phyloP scores from a whole-genome alignment of 495 filamentous ascomycete genomes.

The Aspergillus saccharolyticus region DNA sequence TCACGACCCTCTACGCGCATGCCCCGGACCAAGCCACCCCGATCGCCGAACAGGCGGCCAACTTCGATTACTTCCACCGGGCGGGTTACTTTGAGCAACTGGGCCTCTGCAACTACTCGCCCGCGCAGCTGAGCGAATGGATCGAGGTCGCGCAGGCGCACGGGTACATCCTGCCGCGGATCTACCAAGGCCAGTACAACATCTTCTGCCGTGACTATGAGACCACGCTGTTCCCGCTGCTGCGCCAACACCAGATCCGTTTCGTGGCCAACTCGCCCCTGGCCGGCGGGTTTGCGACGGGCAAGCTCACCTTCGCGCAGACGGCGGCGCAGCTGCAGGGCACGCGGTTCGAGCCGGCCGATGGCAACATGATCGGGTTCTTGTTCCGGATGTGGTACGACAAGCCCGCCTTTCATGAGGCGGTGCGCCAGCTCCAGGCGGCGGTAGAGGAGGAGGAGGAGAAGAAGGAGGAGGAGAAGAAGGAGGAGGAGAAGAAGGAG shows the following conservation, averaged over 20 bases:
- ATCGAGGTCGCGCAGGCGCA: slow-evolving; percentile 8
- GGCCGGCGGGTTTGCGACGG: slow-evolving; percentile 47
- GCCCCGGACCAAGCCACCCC: slow-evolving; percentile 13
- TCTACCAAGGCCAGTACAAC: slow-evolving; percentile 34
- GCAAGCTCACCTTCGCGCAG: slow-evolving; percentile 25
- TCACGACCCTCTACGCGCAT: slow-evolving; percentile 15
- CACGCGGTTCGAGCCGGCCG: slow-evolving; percentile 23
- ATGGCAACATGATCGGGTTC: slow-evolving; percentile 20
- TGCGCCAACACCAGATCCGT: slow-evolving; percentile 44
- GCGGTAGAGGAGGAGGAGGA: no score
- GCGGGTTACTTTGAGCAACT: slow-evolving; percentile 7
- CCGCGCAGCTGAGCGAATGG: slow-evolving; percentile 5
- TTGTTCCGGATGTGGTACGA: slow-evolving; percentile 21
- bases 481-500: background rate
- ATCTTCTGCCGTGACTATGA: slow-evolving; percentile 37
- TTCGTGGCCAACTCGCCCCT: slow-evolving; percentile 43
- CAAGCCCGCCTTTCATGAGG: slow-evolving; percentile 19
- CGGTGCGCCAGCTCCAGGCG: slow-evolving; percentile 11
- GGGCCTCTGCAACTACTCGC: slow-evolving; percentile 17
- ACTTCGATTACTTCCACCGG: slow-evolving; percentile 14
- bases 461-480: no score
- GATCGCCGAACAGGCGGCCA: slow-evolving; percentile 14
- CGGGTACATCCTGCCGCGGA: slow-evolving; percentile 6
- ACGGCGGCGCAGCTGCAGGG: slow-evolving; percentile 12
- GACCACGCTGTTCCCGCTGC: slow-evolving; percentile 45